phyloP scores from a whole-genome alignment of 805 yeast genomes.

The Clavispora santaluciae region DNA sequence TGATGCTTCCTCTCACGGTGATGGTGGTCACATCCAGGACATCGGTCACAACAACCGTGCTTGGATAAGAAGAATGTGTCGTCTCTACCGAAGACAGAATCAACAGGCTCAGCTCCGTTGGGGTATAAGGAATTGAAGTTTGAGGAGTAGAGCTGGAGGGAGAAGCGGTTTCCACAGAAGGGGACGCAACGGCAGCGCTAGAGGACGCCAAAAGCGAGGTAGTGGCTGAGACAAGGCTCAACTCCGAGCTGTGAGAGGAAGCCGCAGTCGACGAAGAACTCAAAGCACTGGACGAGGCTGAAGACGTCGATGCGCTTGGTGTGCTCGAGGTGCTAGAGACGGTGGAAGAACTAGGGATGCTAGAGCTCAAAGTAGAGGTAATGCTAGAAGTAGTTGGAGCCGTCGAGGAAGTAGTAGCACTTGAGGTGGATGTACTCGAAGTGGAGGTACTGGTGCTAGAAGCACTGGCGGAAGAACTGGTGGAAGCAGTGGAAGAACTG shows the following conservation, averaged over 20 bases:
- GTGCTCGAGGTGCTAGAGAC: neutral
- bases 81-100: neutral
- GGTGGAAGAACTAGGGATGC: neutral
- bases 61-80: neutral
- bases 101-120: neutral
- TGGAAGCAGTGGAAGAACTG: constrained; percentile 2
- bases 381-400: neutral
- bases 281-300: neutral
- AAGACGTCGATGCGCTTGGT: neutral
- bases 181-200: neutral
- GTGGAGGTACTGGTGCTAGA: neutral
- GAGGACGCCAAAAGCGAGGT: neutral
- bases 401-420: constrained; percentile 4
- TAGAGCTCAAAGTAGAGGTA: neutral
- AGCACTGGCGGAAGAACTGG: constrained; percentile 4
- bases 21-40: neutral
- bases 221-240: neutral
- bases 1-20: neutral
- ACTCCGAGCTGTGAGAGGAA: neutral
- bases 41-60: neutral
- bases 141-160: neutral
- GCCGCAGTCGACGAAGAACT: neutral
- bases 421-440: constrained; percentile 1
- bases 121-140: neutral
- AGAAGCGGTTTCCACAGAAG: neutral